phyloP scores from a whole-genome alignment of 495 filamentous ascomycete genomes.

The Penicillium roqueforti region DNA sequence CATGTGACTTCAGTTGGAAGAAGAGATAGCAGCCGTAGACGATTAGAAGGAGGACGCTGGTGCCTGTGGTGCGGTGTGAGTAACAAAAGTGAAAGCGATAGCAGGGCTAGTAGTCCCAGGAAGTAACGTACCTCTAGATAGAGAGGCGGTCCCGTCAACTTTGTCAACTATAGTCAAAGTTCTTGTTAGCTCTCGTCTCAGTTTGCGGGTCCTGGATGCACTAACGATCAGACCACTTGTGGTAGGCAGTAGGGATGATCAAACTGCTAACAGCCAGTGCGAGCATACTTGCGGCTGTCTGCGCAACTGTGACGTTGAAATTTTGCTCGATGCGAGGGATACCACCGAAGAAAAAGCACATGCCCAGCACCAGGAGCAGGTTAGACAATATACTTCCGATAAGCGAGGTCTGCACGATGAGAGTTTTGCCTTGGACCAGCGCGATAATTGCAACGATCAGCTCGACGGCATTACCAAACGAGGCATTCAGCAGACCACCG shows the following conservation, averaged over 20 bases:
- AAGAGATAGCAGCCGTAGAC: slow-evolving; percentile 74
- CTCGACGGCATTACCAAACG: slow-evolving; percentile 88
- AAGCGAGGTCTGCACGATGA: slow-evolving; percentile 89
- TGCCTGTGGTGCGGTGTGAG: slow-evolving; percentile 40
- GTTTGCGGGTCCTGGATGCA: background rate
- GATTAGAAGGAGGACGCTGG: slow-evolving; percentile 67
- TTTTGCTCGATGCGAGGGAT: slow-evolving; percentile 74
- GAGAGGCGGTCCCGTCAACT: slow-evolving; percentile 22
- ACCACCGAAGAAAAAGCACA: slow-evolving; percentile 91
- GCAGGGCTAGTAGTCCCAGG: background rate
- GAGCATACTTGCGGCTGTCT: slow-evolving; percentile 80
- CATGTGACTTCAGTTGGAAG: slow-evolving; percentile 79
- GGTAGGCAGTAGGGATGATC: slow-evolving; percentile 87
- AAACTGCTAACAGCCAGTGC: slow-evolving; percentile 74
- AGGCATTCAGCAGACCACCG: slow-evolving; percentile 82
- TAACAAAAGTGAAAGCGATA: background rate
- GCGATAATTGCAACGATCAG: slow-evolving; percentile 87
- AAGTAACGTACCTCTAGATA: slow-evolving; percentile 37
- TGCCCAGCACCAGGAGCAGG: slow-evolving; percentile 83
- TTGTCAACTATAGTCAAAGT: slow-evolving; percentile 7
- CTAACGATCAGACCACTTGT: slow-evolving; percentile 47
- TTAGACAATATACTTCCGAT: slow-evolving; percentile 92
- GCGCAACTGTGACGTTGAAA: slow-evolving; percentile 92
- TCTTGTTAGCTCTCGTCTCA: slow-evolving; percentile 1
- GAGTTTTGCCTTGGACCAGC: slow-evolving; percentile 63